Percentiles rank a stretch among this genome's conserved stretches.
phyloP scores from a whole-genome alignment of 1,284 basidiomycete genomes.

The Papiliotrema flavescens region DNA sequence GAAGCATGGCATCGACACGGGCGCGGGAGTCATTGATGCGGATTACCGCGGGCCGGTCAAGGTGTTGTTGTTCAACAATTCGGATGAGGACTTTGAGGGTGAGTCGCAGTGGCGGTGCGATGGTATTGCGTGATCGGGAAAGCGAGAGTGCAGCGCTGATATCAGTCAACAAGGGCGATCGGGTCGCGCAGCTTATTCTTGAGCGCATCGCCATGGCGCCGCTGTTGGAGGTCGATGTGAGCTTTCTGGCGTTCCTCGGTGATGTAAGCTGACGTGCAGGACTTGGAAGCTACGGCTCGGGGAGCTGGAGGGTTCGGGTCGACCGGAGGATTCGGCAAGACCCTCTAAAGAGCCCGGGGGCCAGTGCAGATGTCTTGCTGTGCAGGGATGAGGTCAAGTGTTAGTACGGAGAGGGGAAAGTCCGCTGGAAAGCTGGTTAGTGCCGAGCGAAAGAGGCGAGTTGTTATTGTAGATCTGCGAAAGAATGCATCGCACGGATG shows the following conservation, averaged over 20 bases:
- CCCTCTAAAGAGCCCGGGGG: neutral
- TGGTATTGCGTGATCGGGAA: neutral
- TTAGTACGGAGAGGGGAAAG: neutral
- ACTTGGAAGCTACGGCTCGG: constrained; percentile 77
- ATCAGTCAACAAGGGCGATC: constrained; percentile 86
- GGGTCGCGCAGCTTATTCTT: constrained; percentile 91
- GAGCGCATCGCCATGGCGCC: constrained; percentile 87
- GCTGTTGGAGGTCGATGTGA: constrained; percentile 77
- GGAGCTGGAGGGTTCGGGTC: constrained; percentile 90
- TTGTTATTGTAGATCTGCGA: no score
- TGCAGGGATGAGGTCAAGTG: neutral
- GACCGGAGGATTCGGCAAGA: constrained; percentile 63
- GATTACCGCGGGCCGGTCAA: constrained; percentile 93
- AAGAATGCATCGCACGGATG: no score
- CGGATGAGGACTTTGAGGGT: constrained; percentile 85
- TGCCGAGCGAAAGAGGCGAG: no score
- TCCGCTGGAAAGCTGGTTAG: no score
- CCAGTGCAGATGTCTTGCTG: neutral
- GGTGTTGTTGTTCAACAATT: constrained; percentile 90
- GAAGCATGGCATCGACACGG: constrained; percentile 97
- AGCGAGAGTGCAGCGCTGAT: constrained; percentile 3
- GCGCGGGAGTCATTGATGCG: constrained; percentile 94
- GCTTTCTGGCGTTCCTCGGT: constrained; percentile 23
- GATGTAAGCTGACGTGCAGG: constrained; percentile 50
- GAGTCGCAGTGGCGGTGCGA: constrained; percentile 24